A percentile compares a stretch with the other conserved stretches of the same genome.
phyloP scores from a whole-genome alignment of 2,329 filamentous ascomycete species.

The Rachicladosporium sp. region DNA sequence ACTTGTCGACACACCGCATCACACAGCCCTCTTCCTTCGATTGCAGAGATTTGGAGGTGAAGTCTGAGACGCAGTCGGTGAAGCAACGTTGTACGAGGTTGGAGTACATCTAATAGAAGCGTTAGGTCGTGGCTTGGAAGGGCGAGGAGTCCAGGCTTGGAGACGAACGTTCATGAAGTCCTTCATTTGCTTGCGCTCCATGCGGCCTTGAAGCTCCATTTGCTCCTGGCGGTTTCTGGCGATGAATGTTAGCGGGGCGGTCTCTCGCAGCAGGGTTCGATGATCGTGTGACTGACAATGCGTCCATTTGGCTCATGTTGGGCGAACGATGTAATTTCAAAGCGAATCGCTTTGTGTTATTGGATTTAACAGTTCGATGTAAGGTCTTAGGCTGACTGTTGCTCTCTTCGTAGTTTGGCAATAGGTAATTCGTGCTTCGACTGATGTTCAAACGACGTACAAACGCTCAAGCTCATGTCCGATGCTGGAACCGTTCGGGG shows the following conservation, averaged over 20 bases:
- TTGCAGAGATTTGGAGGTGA: constrained; percentile 90
- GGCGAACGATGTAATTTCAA: neutral
- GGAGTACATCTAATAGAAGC: constrained; percentile 50
- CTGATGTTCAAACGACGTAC: too few species aligned
- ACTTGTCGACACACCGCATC: constrained; percentile 90
- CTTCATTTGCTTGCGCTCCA: constrained; percentile 98
- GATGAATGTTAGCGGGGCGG: neutral
- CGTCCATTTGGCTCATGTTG: constrained; percentile 21
- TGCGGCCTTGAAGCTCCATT: constrained; percentile 82
- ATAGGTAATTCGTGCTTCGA: too few species aligned
- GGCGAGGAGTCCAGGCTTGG: neutral
- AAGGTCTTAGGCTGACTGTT: too few species aligned
- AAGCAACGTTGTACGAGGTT: constrained; percentile 82
- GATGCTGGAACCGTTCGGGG: too few species aligned
- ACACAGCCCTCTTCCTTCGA: constrained; percentile 84
- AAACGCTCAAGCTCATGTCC: too few species aligned
- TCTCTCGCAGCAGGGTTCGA: neutral
- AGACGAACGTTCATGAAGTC: constrained; percentile 78
- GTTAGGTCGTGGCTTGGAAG: neutral
- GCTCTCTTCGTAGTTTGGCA: too few species aligned
- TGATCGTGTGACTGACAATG: constrained; percentile 9
- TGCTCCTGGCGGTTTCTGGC: constrained; percentile 45
- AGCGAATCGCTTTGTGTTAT: too few species aligned
- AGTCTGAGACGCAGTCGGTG: constrained; percentile 93
- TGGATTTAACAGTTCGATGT: too few species aligned